Evolutionary conservation across 2,329 filamentous ascomycete genomes (phyloP), one percentile per base, ranked within the genome.

Genomic region (Camillea tinctor): DNA sequence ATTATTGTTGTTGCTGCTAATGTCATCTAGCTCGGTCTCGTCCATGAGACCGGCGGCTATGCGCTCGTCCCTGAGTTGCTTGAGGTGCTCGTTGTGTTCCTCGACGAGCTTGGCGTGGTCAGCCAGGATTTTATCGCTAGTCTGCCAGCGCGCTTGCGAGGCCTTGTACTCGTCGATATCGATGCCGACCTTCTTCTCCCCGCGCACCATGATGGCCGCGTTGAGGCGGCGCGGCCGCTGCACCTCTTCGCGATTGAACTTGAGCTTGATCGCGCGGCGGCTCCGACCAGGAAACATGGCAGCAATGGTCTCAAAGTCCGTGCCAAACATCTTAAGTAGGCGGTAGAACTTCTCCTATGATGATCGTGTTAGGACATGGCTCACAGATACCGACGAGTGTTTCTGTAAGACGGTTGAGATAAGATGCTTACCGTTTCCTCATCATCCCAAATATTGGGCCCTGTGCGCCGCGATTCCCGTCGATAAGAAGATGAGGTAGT

Each of bases 171-270:
- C 83, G 36, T 86, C 83, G 23, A 88, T 75, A 69, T 87, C 81
- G 64, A 89, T 87, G 68, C 75, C 76, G 50, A 81, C 78, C 26
- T 80, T 80, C 75, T 86, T 84, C 66, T 83, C 79, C 58, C 85
- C 85, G 40, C 71, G 70, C 26, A 73, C 71, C 71, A 83, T 83
- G 58, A 95, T 78, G 4, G 86, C 86, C 40, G 81, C 80, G 62
- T 86, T 86, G 66, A 96, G 81, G 63, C 84, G 82, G 2, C 78
- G 75, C 0, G 89, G 87, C 64, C 88, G 82, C 56, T 85, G 79
- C 36, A 85, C 81, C 75, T 95, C 91, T 75, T 95, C 92, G 62
- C 88, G 87, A 68, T 88, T 90, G 76, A 92, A 95, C 73, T 95
- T 95, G 65, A 89, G 83, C 77, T 94, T 94, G 76, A 95, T 83